Evolutionary conservation across 1,284 basidiomycete species (phyloP), one percentile per base, ranked within the genome.

Genomic region (Prillingera fragicola): DNA sequence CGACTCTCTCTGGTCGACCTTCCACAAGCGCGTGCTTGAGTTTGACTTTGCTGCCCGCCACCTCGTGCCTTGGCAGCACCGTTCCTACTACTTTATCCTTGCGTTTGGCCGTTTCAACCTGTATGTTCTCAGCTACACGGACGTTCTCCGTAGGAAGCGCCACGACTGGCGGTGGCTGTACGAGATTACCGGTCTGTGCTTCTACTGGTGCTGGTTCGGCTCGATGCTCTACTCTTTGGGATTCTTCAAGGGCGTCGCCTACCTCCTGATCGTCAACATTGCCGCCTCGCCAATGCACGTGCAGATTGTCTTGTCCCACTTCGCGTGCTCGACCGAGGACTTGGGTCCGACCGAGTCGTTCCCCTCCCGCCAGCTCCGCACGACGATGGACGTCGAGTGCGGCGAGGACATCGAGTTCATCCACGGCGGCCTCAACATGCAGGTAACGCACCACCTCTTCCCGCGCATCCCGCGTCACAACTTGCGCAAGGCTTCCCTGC

Each of bases 381-480:
- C 95, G 8, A 97, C 95, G 0, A 87, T 89, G 54, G 95, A 98
- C 69, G 90, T 98, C 29, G 80, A 86, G 49, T 97, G 92, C 70
- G 81, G 84, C 1, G 77, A 82, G 3, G 80, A 80, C 34, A 77
- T 96, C 55, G 87, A 82, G 53, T 96, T 91, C 63, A 72, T 97
- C 23, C 94, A 98, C 65, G 94, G 94, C 22, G 94, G 80, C 82
- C 63, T 80, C 19, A 90, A 98, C 61, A 82, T 97, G 36, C 94
- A 98, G 71, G 90, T 97, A 29, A 90, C 94, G 5, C 94, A 98
- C 64, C 95, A 97, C 70, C 78, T 97, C 48, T 96, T 97, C 75
- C 95, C 94, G 7, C 83, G 95, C 18, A 75, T 97, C 2, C 95
- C 95, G 2, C 77, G 95, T 21, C 94, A 98, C 75, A 94, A 96